A percentile compares a stretch with the other conserved stretches of the same genome.
phyloP scores from a whole-genome alignment of 192 early-diverging fungal species.

The Geranomyces variabilis region DNA sequence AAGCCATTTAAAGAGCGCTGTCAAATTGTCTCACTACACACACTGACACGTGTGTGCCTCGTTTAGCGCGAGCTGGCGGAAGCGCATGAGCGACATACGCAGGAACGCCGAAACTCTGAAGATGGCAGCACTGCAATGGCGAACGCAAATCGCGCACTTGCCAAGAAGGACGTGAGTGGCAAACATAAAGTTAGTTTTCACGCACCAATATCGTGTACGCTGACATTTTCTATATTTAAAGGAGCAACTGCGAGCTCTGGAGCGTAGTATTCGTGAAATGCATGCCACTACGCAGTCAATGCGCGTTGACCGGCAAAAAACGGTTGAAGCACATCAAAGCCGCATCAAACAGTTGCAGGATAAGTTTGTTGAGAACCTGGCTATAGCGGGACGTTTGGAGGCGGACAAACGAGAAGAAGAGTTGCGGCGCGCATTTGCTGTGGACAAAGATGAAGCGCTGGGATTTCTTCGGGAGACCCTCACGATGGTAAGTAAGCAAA shows the following conservation, averaged over 20 bases:
- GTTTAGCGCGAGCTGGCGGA: slow-evolving; percentile 20
- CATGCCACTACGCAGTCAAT: slow-evolving; percentile 27
- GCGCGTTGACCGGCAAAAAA: slow-evolving; percentile 36
- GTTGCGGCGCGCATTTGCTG: slow-evolving; percentile 18
- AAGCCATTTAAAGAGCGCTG: no score
- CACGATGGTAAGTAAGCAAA: background rate
- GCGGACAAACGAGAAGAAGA: slow-evolving; percentile 35
- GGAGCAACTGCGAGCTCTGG: slow-evolving; percentile 27
- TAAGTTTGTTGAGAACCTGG: slow-evolving; percentile 47
- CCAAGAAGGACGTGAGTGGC: slow-evolving; percentile 46
- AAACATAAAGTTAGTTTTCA: background rate
- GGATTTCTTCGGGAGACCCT: slow-evolving; percentile 13
- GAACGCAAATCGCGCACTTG: slow-evolving; percentile 33
- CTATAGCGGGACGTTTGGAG: slow-evolving; percentile 29
- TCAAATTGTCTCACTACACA: no score
- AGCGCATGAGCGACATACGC: background rate
- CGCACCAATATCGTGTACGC: background rate
- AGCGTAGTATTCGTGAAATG: slow-evolving; percentile 32
- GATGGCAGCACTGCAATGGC: slow-evolving; percentile 28
- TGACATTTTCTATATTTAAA: background rate
- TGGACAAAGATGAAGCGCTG: slow-evolving; percentile 38
- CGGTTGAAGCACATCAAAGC: slow-evolving; percentile 58
- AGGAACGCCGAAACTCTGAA: slow-evolving; percentile 12
- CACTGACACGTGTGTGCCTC: no score
- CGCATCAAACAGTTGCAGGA: slow-evolving; percentile 56